These are phyloP conservation scores for Picea abies DNA, from an alignment of 83 land plant genomes.

Conservation along the genomic window DNA sequence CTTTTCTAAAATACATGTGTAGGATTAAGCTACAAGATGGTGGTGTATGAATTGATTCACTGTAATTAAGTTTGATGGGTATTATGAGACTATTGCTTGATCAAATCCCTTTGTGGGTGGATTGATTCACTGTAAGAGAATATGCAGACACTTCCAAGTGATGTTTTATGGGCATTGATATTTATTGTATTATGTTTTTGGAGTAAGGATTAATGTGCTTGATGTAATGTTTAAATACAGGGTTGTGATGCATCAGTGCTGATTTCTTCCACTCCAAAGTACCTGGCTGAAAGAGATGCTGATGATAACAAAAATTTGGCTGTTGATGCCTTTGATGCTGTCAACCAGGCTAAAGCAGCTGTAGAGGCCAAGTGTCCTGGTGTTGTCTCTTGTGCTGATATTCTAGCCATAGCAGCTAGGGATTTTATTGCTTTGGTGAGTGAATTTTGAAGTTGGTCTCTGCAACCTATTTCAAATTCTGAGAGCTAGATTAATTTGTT, in stretches of 20 bases:
- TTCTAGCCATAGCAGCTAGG: constrained; percentile 25
- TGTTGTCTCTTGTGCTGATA: constrained; percentile 23
- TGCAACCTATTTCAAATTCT: too few relatives aligned
- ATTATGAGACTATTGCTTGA: too few relatives aligned
- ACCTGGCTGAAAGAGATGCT: constrained; percentile 17
- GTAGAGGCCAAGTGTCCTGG: constrained; percentile 27
- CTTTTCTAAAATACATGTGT: background rate
- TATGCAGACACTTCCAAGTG: too few relatives aligned
- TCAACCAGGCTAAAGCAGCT: constrained; percentile 17
- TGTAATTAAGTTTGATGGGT: too few relatives aligned
- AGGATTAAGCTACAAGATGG: background rate
- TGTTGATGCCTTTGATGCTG: constrained; percentile 14
- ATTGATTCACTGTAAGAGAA: too few relatives aligned
- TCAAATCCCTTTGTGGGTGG: too few relatives aligned
- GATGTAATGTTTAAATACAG: background rate
- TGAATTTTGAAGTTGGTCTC: background rate
- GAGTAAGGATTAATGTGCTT: too few relatives aligned
- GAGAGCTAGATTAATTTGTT: background rate
- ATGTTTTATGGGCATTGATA: too few relatives aligned
- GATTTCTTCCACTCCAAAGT: constrained; percentile 11
- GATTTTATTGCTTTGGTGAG: constrained; percentile 21
- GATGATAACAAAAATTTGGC: constrained; percentile 20
- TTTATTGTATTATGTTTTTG: too few relatives aligned
- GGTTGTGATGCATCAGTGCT: constrained; percentile 23
- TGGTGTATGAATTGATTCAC: too few relatives aligned